Percentiles rank a stretch among this genome's conserved stretches.
Evolutionary conservation across 2,329 filamentous ascomycete genomes (phyloP).

Genomic region (Botrytis cinerea): DNA sequence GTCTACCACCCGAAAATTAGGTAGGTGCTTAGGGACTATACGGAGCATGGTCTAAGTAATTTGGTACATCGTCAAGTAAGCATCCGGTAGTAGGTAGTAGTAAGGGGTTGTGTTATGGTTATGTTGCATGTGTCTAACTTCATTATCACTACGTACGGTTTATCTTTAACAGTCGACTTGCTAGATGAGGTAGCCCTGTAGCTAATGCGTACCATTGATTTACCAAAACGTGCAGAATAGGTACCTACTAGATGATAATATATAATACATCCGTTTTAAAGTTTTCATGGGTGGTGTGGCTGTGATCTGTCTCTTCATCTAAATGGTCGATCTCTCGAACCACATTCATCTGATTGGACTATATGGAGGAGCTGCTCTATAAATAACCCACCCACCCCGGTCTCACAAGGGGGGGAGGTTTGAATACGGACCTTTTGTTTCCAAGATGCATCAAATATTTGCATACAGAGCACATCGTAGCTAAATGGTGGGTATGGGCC

Average conservation of each 20-base stretch:
- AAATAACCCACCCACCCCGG: neutral
- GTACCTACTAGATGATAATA: neutral
- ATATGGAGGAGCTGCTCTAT: neutral
- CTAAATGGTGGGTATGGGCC: neutral
- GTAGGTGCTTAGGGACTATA: no score
- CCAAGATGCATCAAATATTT: constrained; percentile 10
- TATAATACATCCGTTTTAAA: neutral
- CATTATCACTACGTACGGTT: neutral
- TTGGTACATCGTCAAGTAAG: neutral
- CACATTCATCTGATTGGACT: neutral
- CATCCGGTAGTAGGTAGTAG: neutral
- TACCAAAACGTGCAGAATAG: neutral
- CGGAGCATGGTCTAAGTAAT: neutral
- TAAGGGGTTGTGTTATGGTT: neutral
- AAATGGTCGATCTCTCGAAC: constrained; percentile 10
- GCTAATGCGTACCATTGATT: neutral
- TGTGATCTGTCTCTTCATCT: constrained; percentile 7
- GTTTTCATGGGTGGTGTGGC: constrained; percentile 12
- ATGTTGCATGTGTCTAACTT: neutral
- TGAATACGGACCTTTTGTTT: constrained; percentile 13
- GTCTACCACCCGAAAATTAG: neutral
- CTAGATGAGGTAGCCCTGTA: neutral
- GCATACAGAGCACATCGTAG: neutral
- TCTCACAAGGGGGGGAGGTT: neutral
- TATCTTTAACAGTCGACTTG: neutral